Evolutionary conservation across 2,329 filamentous ascomycete genomes (phyloP).

Genomic region (Tolypocladium guangdongense): DNA sequence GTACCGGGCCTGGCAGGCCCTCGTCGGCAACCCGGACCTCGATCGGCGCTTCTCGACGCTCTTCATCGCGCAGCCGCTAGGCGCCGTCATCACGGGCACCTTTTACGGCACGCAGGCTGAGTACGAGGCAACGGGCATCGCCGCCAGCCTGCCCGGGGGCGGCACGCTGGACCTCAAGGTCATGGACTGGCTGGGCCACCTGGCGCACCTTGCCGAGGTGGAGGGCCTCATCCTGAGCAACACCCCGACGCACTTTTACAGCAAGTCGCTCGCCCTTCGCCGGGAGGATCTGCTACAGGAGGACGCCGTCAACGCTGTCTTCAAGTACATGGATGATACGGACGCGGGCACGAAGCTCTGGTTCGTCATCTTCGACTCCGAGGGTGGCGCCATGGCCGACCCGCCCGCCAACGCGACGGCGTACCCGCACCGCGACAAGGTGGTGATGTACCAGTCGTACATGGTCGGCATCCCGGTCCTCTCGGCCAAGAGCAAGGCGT

Average conservation of each 20-base stretch:
- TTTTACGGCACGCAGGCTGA: constrained; percentile 50
- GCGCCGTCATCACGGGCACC: constrained; percentile 45
- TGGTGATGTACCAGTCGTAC: constrained; percentile 55
- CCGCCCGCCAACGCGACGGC: constrained; percentile 43
- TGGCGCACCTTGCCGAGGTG: constrained; percentile 40
- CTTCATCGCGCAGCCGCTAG: constrained; percentile 42
- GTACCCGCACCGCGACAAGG: constrained; percentile 52
- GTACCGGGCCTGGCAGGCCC: constrained; percentile 47
- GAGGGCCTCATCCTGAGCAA: constrained; percentile 36
- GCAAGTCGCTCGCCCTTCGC: constrained; percentile 45
- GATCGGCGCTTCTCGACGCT: constrained; percentile 48
- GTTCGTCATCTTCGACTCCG: constrained; percentile 52
- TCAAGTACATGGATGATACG: constrained; percentile 39
- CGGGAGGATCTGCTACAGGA: constrained; percentile 33
- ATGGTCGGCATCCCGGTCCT: constrained; percentile 38
- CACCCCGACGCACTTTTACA: constrained; percentile 39
- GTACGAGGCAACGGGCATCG: constrained; percentile 40
- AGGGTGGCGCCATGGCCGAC: constrained; percentile 49
- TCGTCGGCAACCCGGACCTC: constrained; percentile 42
- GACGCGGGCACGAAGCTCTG: constrained; percentile 43
- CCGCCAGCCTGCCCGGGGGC: constrained; percentile 31
- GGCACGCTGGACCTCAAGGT: constrained; percentile 33
- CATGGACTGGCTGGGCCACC: constrained; percentile 51
- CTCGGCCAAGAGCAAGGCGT: constrained; percentile 32
- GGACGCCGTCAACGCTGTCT: constrained; percentile 34